Evolutionary conservation across 176 grass and related monocot genomes (phyloP).

Genomic region (Aegilops umbellulata): DNA sequence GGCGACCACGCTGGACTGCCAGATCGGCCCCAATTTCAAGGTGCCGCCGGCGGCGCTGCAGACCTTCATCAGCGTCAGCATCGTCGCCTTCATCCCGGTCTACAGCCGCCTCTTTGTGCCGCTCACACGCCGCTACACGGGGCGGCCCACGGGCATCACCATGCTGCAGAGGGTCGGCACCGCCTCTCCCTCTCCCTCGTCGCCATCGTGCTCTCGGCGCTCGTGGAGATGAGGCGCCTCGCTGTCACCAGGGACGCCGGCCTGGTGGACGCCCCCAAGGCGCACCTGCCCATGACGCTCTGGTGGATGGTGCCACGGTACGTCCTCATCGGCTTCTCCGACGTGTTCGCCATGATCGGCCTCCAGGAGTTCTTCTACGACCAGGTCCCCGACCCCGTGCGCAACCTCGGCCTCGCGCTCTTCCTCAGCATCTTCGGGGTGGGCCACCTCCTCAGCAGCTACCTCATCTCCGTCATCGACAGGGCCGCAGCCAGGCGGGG

Average conservation of each 20-base stretch:
- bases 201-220: conserved; percentile 37
- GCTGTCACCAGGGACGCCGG: conserved; percentile 42
- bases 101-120: too few species aligned
- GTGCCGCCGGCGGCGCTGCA: too few species aligned
- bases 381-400: conserved; percentile 46
- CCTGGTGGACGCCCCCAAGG: conserved; percentile 20
- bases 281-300: conserved; percentile 51
- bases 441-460: conserved; percentile 29
- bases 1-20: too few species aligned
- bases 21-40: too few species aligned
- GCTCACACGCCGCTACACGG: too few species aligned
- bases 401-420: conserved; percentile 45
- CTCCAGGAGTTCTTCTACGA: conserved; percentile 69
- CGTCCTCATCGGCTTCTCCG: conserved; percentile 46
- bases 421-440: conserved; percentile 48
- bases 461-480: conserved; percentile 36
- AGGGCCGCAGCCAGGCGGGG: conserved; percentile 7
- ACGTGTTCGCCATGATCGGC: conserved; percentile 45
- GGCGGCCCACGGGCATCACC: too few species aligned
- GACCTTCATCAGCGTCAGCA: too few species aligned
- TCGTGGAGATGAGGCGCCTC: conserved; percentile 53
- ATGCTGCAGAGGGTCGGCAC: too few species aligned
- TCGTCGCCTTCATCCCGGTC: too few species aligned
- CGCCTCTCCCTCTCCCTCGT: conserved; percentile 43
- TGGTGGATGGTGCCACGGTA: conserved; percentile 67